phyloP scores from a whole-genome alignment of 768 basidiomycete genomes.

The Suillus decipiens region DNA sequence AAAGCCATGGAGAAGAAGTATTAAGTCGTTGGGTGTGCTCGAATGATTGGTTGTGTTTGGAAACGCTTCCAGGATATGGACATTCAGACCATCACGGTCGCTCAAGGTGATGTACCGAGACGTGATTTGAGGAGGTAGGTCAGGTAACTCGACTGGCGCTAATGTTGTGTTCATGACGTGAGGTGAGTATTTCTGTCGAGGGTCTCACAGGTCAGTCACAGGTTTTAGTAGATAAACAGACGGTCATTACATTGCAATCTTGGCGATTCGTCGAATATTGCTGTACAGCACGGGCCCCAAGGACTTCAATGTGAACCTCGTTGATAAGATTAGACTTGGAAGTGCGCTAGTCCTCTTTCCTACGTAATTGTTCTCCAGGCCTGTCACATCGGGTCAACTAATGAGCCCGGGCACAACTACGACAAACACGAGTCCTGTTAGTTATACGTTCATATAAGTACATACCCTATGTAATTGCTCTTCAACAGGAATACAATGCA shows the following conservation, averaged over 20 bases:
- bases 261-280: neutral
- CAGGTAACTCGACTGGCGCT: constrained; percentile 4
- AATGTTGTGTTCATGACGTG: neutral
- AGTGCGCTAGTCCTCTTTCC: neutral
- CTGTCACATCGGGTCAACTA: neutral
- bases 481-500: neutral
- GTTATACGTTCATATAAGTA: neutral
- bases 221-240: neutral
- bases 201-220: neutral
- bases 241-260: neutral
- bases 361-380: neutral
- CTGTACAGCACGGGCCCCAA: neutral
- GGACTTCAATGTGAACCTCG: neutral
- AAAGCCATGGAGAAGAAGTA: constrained; percentile 66
- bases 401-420: neutral
- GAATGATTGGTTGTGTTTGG: constrained; percentile 23
- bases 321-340: neutral
- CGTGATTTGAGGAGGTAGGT: constrained; percentile 32
- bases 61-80: constrained; percentile 53
- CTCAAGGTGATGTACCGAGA: constrained; percentile 45
- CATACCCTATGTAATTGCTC: neutral
- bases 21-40: constrained; percentile 39
- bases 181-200: neutral
- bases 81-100: constrained; percentile 42
- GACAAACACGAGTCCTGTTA: neutral